Base-by-base conservation (phyloP, 495 filamentous ascomycete genomes). In the Aspergillus mulundensis region DNA sequence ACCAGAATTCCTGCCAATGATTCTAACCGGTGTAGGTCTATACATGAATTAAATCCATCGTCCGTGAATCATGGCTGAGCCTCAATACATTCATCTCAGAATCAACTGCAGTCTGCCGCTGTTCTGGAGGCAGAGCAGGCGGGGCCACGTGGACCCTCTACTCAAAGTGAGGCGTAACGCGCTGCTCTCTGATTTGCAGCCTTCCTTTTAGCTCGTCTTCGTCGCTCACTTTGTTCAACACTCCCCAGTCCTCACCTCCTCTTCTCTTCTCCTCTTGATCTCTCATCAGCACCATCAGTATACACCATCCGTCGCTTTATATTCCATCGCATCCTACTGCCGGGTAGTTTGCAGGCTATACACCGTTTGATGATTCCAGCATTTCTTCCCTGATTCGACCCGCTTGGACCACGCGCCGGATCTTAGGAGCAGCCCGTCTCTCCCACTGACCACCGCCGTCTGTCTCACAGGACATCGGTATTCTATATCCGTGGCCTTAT, bases 81-180 rank as follows among this genome's bases (percentile, higher is more conserved):
- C 8, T 8, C 25, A n/a, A 7, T 16, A 30, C 7, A 15, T 46
- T 46, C 23, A 46, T 25, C 12, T 25, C 12, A 6, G 11, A 15
- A 5, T 7, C 7, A 21, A 18, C 38, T 40, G 19, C 18, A 5
- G 1, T 7, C 38, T 40, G 19, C 18, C 11, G 1, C n/a, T 50
- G 28, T 38, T 6, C 34, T 6, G 25, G 36, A 30, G 14, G 21
- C 28, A 41, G 21, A 51, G 24, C 36, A 53, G 60, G 69, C 68
- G 67, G 70, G 63, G 68, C 65, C 73, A 75, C 73, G 72, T 77
- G 72, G 67, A 76, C 70, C 65, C 47, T 51, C 48, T 39, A 39
- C 56, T 50, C 43, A 63, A 70, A 70, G 72, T 75, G 72, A 75
- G 72, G 70, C 70, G 53, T 48, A 34, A 53, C 12, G 36, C 49